These are phyloP conservation scores for Penicillium sp. DNA, from an alignment of 2,329 filamentous ascomycete species.

Conservation along the genomic window DNA sequence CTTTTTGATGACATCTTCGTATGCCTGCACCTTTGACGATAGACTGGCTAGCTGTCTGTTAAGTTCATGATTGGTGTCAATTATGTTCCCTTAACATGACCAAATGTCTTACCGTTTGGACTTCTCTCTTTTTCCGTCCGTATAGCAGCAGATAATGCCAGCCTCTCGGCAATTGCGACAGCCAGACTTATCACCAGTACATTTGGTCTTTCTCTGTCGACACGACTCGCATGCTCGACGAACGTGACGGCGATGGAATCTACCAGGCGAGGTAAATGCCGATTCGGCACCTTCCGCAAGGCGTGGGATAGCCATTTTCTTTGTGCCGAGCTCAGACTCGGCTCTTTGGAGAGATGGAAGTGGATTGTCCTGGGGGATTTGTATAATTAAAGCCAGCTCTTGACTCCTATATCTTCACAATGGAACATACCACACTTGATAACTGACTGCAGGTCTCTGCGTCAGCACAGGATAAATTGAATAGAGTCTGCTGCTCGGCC, in stretches of 20 bases:
- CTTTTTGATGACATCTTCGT: constrained; percentile 37
- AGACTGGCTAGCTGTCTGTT: constrained; percentile 39
- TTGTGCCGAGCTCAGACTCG: constrained; percentile 22
- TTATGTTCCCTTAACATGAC: neutral
- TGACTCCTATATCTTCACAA: neutral
- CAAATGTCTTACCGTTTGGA: constrained; percentile 38
- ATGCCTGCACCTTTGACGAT: constrained; percentile 40
- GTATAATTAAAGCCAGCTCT: constrained; percentile 8
- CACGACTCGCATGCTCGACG: constrained; percentile 45
- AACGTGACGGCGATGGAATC: constrained; percentile 36
- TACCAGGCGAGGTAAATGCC: constrained; percentile 30
- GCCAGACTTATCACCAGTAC: constrained; percentile 42
- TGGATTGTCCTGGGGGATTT: constrained; percentile 21
- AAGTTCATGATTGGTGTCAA: neutral
- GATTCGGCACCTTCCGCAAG: constrained; percentile 33
- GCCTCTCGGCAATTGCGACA: constrained; percentile 44
- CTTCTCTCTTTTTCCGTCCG: constrained; percentile 44
- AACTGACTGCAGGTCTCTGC: constrained; percentile 28
- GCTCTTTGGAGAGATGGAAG: constrained; percentile 20
- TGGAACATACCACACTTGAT: constrained; percentile 25
- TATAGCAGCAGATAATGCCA: constrained; percentile 43
- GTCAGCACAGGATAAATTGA: constrained; percentile 30
- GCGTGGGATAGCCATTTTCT: constrained; percentile 37
- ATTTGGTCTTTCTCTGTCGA: constrained; percentile 44
- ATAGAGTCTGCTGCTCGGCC: constrained; percentile 29